These are phyloP conservation scores for Kodamaea jinghongensis DNA, from an alignment of 805 yeast species.

Conservation along the genomic window DNA sequence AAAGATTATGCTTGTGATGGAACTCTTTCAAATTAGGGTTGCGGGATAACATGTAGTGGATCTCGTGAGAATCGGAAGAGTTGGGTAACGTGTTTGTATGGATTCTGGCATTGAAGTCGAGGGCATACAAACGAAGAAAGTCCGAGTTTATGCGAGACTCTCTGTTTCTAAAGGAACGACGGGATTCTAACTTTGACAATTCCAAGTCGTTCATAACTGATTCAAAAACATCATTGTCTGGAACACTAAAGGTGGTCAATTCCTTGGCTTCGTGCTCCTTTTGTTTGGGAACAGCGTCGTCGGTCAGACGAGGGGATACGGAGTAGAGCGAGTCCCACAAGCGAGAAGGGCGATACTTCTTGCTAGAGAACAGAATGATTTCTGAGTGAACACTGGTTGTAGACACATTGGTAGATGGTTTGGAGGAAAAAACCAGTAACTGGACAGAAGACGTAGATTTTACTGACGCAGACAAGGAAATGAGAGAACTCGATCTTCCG, in stretches of 20 bases:
- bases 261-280: constrained; percentile 8
- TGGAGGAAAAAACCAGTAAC: constrained; percentile 2
- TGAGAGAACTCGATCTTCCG: too few species aligned
- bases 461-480: too few species aligned
- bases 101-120: constrained; percentile 43
- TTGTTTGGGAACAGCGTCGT: constrained; percentile 7
- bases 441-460: constrained; percentile 9
- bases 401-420: constrained; percentile 2
- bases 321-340: too few species aligned
- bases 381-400: constrained; percentile 2
- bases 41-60: constrained; percentile 12
- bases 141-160: constrained; percentile 51
- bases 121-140: constrained; percentile 49
- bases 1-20: constrained; percentile 23
- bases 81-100: constrained; percentile 18
- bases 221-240: constrained; percentile 3
- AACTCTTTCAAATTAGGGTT: constrained; percentile 23
- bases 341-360: too few species aligned
- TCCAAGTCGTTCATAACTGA: constrained; percentile 6
- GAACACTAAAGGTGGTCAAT: constrained; percentile 11
- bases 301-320: constrained; percentile 7
- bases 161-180: constrained; percentile 25
- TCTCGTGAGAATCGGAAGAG: constrained; percentile 22
- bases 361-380: too few species aligned
- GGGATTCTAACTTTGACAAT: constrained; percentile 9